phyloP scores from a whole-genome alignment of 768 basidiomycete genomes.

The Ephemerocybe angulata region DNA sequence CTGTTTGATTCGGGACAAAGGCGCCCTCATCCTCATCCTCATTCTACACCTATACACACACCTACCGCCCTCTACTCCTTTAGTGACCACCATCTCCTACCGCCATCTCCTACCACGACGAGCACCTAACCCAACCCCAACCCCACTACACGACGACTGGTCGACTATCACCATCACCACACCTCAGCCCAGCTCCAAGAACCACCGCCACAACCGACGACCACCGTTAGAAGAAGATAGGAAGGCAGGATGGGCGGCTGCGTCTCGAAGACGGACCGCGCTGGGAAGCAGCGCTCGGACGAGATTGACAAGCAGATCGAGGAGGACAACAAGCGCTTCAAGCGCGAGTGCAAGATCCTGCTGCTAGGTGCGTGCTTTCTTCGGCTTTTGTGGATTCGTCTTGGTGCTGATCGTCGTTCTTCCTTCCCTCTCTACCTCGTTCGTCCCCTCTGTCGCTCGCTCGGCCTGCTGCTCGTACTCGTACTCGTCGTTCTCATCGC shows the following conservation, averaged over 20 bases:
- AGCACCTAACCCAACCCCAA: no score
- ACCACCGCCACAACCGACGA: no score
- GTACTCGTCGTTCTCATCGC: not conserved
- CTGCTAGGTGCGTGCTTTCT: constrained; percentile 64
- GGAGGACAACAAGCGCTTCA: constrained; percentile 78
- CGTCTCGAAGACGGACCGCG: constrained; percentile 54
- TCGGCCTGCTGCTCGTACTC: not conserved
- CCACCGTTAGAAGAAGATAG: not conserved
- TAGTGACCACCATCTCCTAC: no score
- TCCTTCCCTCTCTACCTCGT: not conserved
- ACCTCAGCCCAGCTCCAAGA: no score
- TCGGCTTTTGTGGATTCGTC: not conserved
- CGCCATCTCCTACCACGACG: no score
- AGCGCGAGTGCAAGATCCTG: constrained; percentile 89
- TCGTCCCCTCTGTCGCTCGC: not conserved
- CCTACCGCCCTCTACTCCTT: no score
- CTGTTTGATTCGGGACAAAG: no score
- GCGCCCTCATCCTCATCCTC: no score
- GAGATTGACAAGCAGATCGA: constrained; percentile 81
- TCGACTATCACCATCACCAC: no score
- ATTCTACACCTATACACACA: no score
- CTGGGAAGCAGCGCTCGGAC: constrained; percentile 61
- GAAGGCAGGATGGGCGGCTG: constrained; percentile 59
- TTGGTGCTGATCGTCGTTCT: not conserved
- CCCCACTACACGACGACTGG: no score